Base-by-base conservation (phyloP, 768 basidiomycete species). In the Podaxis rugospora region DNA sequence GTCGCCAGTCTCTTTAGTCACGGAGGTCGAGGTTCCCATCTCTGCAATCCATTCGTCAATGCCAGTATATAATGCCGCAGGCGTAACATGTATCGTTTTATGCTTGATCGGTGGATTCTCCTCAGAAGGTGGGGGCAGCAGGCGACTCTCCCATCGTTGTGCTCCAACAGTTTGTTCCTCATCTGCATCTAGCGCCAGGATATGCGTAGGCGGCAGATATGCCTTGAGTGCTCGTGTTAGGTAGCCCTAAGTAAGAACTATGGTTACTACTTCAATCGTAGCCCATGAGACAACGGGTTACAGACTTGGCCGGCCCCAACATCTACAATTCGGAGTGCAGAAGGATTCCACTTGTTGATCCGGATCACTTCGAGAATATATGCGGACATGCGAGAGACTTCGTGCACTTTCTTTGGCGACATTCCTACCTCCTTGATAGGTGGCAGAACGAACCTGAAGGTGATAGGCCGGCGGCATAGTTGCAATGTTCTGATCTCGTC, bases 321-420 rank as follows among this genome's bases (percentile, higher is more conserved):
- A 62, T 92, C 90, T 36, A 91, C 88, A 28, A 83, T 81, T 62
- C 83, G 80, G 9, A 73, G 60, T 2, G 51, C 55, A 6, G 56
- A 37, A 16, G 27, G 28, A 62, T 60, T 64, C n/a, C 67, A 62
- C 28, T 66, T 51, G 18, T 68, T 71, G 40, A 66, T 60, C 32
- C 64, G 68, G 47, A 75, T 70, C 32, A 86, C 67, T 16, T 66
- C 66, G 40, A 70, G 67, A 27, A 88, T 75, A 71, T 83, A 88
- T 5, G 77, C 70, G 16, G 78, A 74, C 88, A 90, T 90, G 51
- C 82, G 80, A 1, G 72, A 64, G 50, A 92, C 87, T 68, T 92
- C 90, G 63, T 92, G 89, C 2, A 75, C 73, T 68, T 92, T 92
- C 70, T 92, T 92, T 4, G 88, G 88, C 3, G 88, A 89, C 82